Evolutionary conservation across 106 monocot species (phyloP).

Genomic region (Amphibolis antarctica): DNA sequence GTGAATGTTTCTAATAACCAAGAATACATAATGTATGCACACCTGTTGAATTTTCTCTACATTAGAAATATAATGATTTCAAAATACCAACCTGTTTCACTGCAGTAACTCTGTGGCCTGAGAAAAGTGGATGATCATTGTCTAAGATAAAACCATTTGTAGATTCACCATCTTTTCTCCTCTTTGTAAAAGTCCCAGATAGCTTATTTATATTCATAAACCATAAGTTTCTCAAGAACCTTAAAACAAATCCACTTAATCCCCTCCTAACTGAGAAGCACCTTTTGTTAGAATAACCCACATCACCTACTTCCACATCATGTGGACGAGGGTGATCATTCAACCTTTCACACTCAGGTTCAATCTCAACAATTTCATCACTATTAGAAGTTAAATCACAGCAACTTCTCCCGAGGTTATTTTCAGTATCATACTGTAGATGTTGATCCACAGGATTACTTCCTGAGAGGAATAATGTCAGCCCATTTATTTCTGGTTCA

Average conservation of each 20-base stretch:
- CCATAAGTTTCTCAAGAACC: conserved; percentile 33
- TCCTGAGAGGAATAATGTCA: conserved; percentile 61
- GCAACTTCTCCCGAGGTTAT: conserved; percentile 14
- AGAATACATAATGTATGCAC: too few species aligned
- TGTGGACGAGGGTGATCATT: conserved; percentile 11
- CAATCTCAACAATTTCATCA: conserved; percentile 42
- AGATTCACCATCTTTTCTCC: conserved; percentile 59
- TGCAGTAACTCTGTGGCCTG: conserved; percentile 3
- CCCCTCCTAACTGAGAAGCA: conserved; percentile 16
- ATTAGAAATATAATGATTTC: neutral
- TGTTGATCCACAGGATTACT: conserved; percentile 7
- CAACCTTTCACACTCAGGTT: conserved; percentile 16
- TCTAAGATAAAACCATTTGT: conserved; percentile 8
- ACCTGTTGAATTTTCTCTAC: too few species aligned
- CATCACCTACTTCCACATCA: conserved; percentile 15
- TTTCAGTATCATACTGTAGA: conserved; percentile 13
- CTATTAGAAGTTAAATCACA: conserved; percentile 19
- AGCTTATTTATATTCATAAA: conserved; percentile 14
- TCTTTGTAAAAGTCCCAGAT: conserved; percentile 39
- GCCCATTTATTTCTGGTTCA: conserved; percentile 34
- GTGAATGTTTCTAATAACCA: too few species aligned
- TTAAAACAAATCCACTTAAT: conserved; percentile 17
- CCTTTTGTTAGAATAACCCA: conserved; percentile 15
- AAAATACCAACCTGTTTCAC: conserved; percentile 25
- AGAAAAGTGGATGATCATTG: conserved; percentile 11